These are phyloP conservation scores for Baudoinia panamericana DNA, from an alignment of 495 filamentous ascomycete species.

Conservation along the genomic window DNA sequence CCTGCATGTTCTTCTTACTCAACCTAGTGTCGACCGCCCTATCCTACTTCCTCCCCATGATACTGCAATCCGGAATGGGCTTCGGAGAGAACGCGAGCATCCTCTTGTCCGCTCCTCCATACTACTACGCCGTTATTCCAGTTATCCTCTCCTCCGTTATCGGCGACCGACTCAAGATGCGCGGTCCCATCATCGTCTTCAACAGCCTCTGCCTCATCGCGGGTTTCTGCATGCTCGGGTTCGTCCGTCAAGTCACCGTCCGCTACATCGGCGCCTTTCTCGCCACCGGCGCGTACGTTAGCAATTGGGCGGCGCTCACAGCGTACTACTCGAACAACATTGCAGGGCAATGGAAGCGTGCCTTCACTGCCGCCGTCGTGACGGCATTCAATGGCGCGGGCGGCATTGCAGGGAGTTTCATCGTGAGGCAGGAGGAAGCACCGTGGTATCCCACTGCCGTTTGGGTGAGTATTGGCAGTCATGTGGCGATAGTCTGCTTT, in stretches of 20 bases:
- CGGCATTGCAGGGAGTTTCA: conserved; percentile 64
- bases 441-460: conserved; percentile 57
- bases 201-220: conserved; percentile 58
- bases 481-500: conserved; percentile 52
- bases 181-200: conserved; percentile 60
- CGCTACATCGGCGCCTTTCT: conserved; percentile 64
- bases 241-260: conserved; percentile 51
- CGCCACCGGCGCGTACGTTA: conserved; percentile 64
- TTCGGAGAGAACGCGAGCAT: conserved; percentile 54
- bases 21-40: conserved; percentile 57
- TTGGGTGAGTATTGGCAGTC: conserved; percentile 60
- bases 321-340: conserved; percentile 63
- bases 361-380: conserved; percentile 53
- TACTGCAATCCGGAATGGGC: conserved; percentile 57
- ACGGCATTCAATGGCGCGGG: conserved; percentile 62
- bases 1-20: conserved; percentile 57
- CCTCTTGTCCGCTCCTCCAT: conserved; percentile 60
- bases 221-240: conserved; percentile 63
- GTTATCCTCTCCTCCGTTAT: conserved; percentile 56
- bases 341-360: conserved; percentile 64
- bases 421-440: conserved; percentile 54
- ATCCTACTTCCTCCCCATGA: conserved; percentile 56
- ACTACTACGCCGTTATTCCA: conserved; percentile 62
- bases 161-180: conserved; percentile 50
- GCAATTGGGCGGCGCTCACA: conserved; percentile 67